A percentile compares a stretch with the other conserved stretches of the same genome.
Evolutionary conservation across 176 grass and related monocot genomes (phyloP).

Genomic region (Microstegium vimineum): DNA sequence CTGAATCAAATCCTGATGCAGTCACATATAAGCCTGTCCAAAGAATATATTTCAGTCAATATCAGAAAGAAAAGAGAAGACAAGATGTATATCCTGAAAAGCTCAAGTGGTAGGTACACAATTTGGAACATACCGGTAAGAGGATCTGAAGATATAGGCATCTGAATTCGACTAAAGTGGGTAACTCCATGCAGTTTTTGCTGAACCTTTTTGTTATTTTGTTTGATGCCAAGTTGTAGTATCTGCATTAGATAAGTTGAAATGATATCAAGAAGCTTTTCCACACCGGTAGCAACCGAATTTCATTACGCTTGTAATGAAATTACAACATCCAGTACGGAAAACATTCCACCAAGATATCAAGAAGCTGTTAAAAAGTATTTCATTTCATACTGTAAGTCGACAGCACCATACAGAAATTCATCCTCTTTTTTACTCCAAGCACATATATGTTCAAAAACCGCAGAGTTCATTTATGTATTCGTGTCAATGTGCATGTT

Average conservation of each 20-base stretch:
- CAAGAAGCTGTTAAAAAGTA: neutral
- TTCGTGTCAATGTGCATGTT: neutral
- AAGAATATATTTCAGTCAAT: conserved; percentile 28
- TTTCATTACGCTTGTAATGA: neutral
- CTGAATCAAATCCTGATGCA: conserved; percentile 70
- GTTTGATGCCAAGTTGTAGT: conserved; percentile 58
- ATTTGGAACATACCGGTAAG: conserved; percentile 64
- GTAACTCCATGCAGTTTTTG: conserved; percentile 56
- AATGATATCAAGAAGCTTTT: conserved; percentile 1
- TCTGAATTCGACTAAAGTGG: conserved; percentile 75
- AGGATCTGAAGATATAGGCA: conserved; percentile 70
- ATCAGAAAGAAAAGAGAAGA: conserved; percentile 1
- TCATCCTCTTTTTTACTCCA: neutral
- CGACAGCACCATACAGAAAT: neutral
- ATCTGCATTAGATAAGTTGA: conserved; percentile 50
- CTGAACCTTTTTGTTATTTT: conserved; percentile 54
- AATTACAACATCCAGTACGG: neutral
- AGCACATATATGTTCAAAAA: neutral
- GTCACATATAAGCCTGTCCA: conserved; percentile 75
- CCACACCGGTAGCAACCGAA: neutral
- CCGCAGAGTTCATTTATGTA: neutral
- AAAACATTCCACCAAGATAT: neutral
- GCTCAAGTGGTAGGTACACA: neutral
- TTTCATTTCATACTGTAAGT: conserved; percentile 9
- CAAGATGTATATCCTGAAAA: neutral